Evolutionary conservation across 2,329 filamentous ascomycete genomes (phyloP).

Genomic region (Meredithiella fracta): DNA sequence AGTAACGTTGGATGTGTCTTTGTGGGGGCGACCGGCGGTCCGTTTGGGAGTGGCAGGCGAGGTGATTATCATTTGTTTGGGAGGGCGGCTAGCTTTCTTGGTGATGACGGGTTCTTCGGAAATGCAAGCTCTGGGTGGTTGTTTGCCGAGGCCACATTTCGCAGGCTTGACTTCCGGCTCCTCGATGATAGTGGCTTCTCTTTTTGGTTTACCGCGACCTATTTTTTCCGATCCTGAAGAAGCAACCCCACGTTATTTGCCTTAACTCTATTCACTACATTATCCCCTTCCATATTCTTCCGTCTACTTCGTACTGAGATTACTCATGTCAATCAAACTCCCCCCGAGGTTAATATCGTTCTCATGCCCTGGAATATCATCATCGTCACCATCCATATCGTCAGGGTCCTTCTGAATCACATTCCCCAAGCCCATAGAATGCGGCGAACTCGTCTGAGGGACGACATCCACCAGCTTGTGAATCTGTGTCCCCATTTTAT

Average conservation of each 20-base stretch:
- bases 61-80: no score
- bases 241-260: not conserved
- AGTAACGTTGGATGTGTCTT: slow-evolving; percentile 6
- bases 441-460: not conserved
- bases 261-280: not conserved
- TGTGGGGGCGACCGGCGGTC: slow-evolving; percentile 15
- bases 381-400: not conserved
- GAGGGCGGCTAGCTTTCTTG: no score
- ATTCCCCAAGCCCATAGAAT: not conserved
- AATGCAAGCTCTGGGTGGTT: no score
- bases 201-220: not conserved
- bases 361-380: not conserved
- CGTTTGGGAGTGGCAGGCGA: no score
- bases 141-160: no score
- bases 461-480: not conserved
- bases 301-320: not conserved
- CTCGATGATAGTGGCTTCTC: no score
- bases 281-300: slow-evolving; percentile 18
- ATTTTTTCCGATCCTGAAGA: not conserved
- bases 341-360: not conserved
- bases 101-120: no score
- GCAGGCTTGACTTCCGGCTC: no score
- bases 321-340: not conserved
- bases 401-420: not conserved
- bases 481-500: not conserved